Evolutionary conservation across 192 early-diverging fungal genomes (phyloP), one percentile per base, ranked within the genome.

Genomic region (Thamnidium elegans): DNA sequence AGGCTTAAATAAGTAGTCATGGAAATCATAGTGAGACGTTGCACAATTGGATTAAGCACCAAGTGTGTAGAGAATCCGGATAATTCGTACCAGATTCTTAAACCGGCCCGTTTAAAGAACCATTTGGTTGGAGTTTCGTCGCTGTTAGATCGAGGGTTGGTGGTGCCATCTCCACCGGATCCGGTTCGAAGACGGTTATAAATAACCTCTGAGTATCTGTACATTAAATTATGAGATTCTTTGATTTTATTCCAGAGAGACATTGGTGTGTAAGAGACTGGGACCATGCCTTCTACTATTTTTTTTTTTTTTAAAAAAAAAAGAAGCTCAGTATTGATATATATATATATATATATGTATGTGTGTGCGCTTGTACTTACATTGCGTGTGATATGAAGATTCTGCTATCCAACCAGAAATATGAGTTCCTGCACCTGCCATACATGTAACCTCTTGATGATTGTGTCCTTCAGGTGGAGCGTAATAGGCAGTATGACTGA

Each of bases 361-460:
- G n/a, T n/a, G n/a, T n/a, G n/a, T n/a, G n/a, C n/a, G 26, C 1
- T 26, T 26, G 26, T 2, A 3, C 67, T 62, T 69, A 69, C 67
- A 54, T 50, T 7, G 14, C 26, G 44, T 31, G 9, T 61, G 67
- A 46, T 62, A 59, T 14, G 53, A 17, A 13, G 52, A 36, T 43
- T 95, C 94, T 51, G 93, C 78, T 39, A 81, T 82, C 92, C 92
- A 98, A 7, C 80, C 58, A 20, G 89, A 89, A 61, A 84, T 79
- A 50, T 79, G 67, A 19, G 83, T 74, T 50, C 76, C 79, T 39
- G 86, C 81, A 23, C 85, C 85, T 68, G 89, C 91, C 83, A 95
- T 93, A 50, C 97, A 96, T 21, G 93, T 94, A 30, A 97, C 87
- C 66, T 99, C 94, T 52, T 92, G 88, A 72, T 96, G 94, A 30